These are phyloP conservation scores for Penicillium robsamsonii DNA, from an alignment of 495 filamentous ascomycete species.

Conservation along the genomic window DNA sequence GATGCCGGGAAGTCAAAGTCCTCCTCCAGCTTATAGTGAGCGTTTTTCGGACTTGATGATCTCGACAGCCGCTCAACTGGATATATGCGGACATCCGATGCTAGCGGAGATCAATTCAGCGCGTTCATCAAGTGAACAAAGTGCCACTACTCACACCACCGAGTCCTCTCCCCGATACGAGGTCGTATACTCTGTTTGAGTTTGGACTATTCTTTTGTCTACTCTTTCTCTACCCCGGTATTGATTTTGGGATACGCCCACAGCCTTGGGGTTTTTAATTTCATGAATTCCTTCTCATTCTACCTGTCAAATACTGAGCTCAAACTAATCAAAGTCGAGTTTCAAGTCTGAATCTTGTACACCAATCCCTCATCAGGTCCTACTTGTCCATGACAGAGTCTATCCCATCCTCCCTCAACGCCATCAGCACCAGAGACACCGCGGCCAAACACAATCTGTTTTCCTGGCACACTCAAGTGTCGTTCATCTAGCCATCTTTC, in stretches of 20 bases:
- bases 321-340: neutral
- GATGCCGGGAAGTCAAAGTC: constrained; percentile 3
- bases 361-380: constrained; percentile 43
- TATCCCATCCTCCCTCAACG: constrained; percentile 45
- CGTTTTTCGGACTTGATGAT: constrained; percentile 11
- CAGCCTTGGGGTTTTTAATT: neutral
- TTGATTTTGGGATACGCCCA: neutral
- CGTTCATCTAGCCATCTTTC: constrained; percentile 32
- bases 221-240: neutral
- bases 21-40: constrained; percentile 20
- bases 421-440: constrained; percentile 39
- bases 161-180: constrained; percentile 1
- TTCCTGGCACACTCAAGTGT: constrained; percentile 26
- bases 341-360: constrained; percentile 20
- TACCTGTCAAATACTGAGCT: neutral
- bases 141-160: neutral
- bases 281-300: neutral
- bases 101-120: neutral
- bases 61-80: neutral
- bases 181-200: neutral
- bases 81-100: neutral
- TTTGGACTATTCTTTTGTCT: neutral
- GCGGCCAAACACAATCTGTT: constrained; percentile 42
- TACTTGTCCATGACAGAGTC: constrained; percentile 38
- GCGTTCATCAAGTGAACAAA: neutral